Percentiles rank a stretch among this genome's conserved stretches.
phyloP scores from a whole-genome alignment of 352 stramenopile genomes.

The Globisporangium takayamanum region DNA sequence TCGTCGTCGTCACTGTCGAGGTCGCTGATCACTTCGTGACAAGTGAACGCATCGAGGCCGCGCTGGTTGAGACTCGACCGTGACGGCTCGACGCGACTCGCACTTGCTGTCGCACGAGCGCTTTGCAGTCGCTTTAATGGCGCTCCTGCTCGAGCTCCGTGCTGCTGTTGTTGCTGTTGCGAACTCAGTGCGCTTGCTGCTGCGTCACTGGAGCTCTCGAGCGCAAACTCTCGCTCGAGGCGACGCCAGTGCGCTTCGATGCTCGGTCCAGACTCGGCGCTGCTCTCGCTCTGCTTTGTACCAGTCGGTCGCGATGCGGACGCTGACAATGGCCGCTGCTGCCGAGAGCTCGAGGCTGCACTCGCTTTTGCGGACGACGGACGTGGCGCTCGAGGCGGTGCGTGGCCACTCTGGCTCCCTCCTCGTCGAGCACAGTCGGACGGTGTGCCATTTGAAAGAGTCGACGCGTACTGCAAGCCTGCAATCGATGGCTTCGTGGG shows the following conservation, averaged over 20 bases:
- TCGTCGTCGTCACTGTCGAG: conserved; percentile 25
- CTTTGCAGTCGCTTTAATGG: conserved; percentile 33
- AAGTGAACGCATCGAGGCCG: background rate
- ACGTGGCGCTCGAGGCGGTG: conserved; percentile 3
- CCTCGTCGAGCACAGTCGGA: conserved; percentile 2
- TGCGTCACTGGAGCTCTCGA: conserved; percentile 12
- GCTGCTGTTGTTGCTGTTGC: background rate
- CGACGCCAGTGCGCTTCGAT: conserved; percentile 39
- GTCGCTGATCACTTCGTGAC: conserved; percentile 1
- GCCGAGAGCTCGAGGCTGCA: conserved; percentile 2
- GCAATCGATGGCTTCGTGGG: conserved; percentile 35
- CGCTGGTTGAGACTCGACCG: background rate
- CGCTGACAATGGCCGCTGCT: conserved; percentile 27
- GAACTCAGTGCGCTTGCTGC: background rate
- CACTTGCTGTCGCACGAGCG: conserved; percentile 16
- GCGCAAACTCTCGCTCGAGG: conserved; percentile 26
- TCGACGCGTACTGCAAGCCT: conserved; percentile 27
- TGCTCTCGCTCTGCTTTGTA: background rate
- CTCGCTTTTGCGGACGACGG: conserved; percentile 13
- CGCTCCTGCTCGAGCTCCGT: conserved; percentile 1
- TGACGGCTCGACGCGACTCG: conserved; percentile 1
- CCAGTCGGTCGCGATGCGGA: background rate
- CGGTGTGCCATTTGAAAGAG: conserved; percentile 4
- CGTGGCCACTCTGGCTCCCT: background rate
- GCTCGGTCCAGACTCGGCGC: conserved; percentile 4